Conservation (phyloP, 1,284 basidiomycete genomes). For the Ganoderma boninense region DNA sequence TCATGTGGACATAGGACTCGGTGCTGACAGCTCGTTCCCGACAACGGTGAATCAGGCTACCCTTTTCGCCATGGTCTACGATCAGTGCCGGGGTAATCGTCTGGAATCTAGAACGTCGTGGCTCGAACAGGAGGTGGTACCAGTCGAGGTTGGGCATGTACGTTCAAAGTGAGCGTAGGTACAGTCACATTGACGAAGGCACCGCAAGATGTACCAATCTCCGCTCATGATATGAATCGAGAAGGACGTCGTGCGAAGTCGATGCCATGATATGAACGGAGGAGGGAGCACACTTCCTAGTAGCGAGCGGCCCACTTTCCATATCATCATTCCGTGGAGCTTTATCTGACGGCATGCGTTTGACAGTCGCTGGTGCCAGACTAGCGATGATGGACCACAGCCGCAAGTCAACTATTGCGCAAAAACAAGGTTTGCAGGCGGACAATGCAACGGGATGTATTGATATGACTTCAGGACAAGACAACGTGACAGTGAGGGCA, state of each 20-base stretch:
- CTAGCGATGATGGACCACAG: background rate
- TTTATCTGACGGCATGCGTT: too few species aligned
- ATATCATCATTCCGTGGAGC: too few species aligned
- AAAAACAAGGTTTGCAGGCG: background rate
- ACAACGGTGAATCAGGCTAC: background rate
- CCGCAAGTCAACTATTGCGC: background rate
- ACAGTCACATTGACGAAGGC: background rate
- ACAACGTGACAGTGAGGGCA: background rate
- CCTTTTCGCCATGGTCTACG: background rate
- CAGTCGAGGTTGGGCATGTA: conserved; percentile 37
- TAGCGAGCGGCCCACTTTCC: too few species aligned
- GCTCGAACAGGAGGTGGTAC: conserved; percentile 45
- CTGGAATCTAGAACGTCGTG: conserved; percentile 27
- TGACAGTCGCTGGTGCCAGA: background rate
- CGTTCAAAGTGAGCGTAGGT: background rate
- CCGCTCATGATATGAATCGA: conserved; percentile 6
- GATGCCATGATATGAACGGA: conserved; percentile 5
- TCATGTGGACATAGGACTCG: too few species aligned
- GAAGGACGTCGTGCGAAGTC: background rate
- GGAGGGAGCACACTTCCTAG: background rate
- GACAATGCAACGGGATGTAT: background rate
- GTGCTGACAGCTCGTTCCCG: too few species aligned
- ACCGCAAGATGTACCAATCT: background rate
- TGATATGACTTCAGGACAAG: background rate
- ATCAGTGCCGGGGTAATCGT: background rate